Evolutionary conservation across 768 basidiomycete genomes (phyloP).

Genomic region (Auriculariales sp.): DNA sequence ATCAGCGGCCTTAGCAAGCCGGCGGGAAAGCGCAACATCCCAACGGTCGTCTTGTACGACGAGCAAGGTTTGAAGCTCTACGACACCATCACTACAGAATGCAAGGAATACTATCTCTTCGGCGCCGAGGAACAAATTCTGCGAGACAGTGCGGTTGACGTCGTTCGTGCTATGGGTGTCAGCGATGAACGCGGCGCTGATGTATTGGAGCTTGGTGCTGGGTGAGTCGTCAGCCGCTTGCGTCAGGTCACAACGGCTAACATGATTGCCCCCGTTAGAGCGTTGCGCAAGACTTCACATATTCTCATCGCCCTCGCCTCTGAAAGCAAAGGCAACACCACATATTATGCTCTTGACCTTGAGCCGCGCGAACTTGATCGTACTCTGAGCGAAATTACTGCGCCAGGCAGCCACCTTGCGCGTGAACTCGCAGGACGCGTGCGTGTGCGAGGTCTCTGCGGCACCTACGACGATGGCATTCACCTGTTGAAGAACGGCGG

Average conservation of each 20-base stretch:
- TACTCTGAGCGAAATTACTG: slow-evolving; percentile 52
- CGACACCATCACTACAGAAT: slow-evolving; percentile 69
- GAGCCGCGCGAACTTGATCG: slow-evolving; percentile 76
- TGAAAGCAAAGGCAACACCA: slow-evolving; percentile 31
- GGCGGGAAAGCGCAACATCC: slow-evolving; percentile 44
- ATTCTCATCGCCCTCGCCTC: slow-evolving; percentile 62
- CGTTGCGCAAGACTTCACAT: slow-evolving; percentile 79
- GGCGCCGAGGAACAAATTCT: slow-evolving; percentile 78
- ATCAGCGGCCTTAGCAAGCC: slow-evolving; percentile 41
- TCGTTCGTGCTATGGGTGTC: slow-evolving; percentile 48
- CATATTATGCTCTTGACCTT: slow-evolving; percentile 87
- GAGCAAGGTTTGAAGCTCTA: slow-evolving; percentile 75
- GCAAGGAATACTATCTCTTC: slow-evolving; percentile 82
- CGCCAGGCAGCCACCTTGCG: slow-evolving; percentile 34
- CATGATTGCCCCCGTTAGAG: slow-evolving; percentile 24
- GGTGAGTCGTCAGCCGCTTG: slow-evolving; percentile 39
- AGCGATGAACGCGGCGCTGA: slow-evolving; percentile 28
- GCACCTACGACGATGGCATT: slow-evolving; percentile 82
- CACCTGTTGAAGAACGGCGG: slow-evolving; percentile 61
- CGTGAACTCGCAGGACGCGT: slow-evolving; percentile 53
- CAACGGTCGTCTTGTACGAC: slow-evolving; percentile 77
- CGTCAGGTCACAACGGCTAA: not conserved
- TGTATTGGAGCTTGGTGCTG: slow-evolving; percentile 86
- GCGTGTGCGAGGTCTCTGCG: slow-evolving; percentile 70
- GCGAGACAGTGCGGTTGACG: slow-evolving; percentile 53